A percentile compares a stretch with the other conserved stretches of the same genome.
phyloP scores from a whole-genome alignment of 495 filamentous ascomycete species.

The Neurospora africana region DNA sequence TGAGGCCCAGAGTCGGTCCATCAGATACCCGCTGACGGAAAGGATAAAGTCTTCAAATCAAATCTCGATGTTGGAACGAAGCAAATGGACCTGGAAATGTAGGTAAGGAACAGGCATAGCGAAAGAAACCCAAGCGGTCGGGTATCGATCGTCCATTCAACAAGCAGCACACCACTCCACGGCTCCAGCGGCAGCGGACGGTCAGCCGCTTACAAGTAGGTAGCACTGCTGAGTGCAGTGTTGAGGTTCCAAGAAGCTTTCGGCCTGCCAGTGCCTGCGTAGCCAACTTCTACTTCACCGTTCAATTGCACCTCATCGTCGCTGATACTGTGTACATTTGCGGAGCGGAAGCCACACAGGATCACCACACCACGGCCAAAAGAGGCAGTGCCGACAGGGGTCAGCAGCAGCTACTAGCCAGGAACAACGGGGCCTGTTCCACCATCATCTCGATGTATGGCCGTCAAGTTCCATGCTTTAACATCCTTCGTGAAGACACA shows the following conservation, averaged over 20 bases:
- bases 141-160: neutral
- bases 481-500: neutral
- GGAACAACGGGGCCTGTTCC: neutral
- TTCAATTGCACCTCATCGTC: neutral
- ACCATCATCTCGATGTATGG: neutral
- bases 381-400: neutral
- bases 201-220: neutral
- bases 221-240: neutral
- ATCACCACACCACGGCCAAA: neutral
- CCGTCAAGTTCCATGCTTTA: neutral
- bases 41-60: neutral
- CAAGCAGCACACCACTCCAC: neutral
- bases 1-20: neutral
- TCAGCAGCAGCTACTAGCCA: neutral
- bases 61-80: neutral
- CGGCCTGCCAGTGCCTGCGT: neutral
- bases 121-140: neutral
- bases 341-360: neutral
- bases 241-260: neutral
- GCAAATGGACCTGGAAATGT: neutral
- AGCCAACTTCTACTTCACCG: neutral
- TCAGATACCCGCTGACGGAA: neutral
- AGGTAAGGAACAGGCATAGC: neutral
- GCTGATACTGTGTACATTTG: neutral
- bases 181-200: neutral